phyloP scores from a whole-genome alignment of 2,329 filamentous ascomycete genomes.

The Drechslerella stenobrocha region DNA sequence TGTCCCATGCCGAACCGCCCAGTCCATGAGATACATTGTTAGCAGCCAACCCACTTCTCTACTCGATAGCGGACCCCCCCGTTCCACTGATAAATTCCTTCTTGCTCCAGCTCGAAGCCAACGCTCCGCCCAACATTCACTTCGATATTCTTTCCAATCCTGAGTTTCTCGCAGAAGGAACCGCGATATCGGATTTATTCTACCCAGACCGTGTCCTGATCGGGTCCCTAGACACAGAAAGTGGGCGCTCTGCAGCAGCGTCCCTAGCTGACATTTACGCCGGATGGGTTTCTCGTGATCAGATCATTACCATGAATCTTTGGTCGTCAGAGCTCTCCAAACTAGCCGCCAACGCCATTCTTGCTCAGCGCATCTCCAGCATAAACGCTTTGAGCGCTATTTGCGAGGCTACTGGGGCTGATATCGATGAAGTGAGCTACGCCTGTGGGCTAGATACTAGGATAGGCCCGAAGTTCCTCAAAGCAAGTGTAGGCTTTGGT shows the following conservation, averaged over 20 bases:
- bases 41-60: constrained; percentile 51
- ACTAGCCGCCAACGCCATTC: constrained; percentile 76
- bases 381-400: constrained; percentile 81
- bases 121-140: constrained; percentile 65
- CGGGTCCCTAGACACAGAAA: constrained; percentile 66
- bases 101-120: constrained; percentile 50
- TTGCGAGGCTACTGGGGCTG: constrained; percentile 74
- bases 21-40: constrained; percentile 70
- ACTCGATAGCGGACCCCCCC: constrained; percentile 23
- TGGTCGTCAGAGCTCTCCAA: constrained; percentile 80
- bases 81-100: constrained; percentile 2
- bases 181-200: constrained; percentile 71
- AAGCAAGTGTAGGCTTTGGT: constrained; percentile 75
- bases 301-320: constrained; percentile 72
- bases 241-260: constrained; percentile 66
- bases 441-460: constrained; percentile 71
- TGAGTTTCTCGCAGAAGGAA: constrained; percentile 78
- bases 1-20: constrained; percentile 73
- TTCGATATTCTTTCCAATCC: constrained; percentile 81
- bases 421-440: constrained; percentile 71
- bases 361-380: constrained; percentile 77
- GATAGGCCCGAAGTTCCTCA: constrained; percentile 73
- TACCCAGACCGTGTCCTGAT: constrained; percentile 74
- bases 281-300: constrained; percentile 68
- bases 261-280: constrained; percentile 69